These are phyloP conservation scores for Camelina neglecta DNA, from an alignment of 345 rosid genomes.

Conservation along the genomic window DNA sequence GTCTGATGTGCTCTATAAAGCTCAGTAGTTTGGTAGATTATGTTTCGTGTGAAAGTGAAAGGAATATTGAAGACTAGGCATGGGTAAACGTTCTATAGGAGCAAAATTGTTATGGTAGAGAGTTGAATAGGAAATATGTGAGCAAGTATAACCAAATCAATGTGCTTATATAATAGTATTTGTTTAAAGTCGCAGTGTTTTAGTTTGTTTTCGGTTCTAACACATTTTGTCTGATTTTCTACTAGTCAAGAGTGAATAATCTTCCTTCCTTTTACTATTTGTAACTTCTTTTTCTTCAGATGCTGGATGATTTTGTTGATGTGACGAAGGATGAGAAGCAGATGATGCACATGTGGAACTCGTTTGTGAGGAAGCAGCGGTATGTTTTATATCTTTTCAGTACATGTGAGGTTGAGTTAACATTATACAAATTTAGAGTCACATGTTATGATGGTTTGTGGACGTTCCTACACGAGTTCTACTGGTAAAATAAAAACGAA, in stretches of 20 bases:
- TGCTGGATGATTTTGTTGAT: constrained; percentile 99
- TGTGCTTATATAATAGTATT: background rate
- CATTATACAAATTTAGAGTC: constrained; percentile 15
- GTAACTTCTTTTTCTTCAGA: constrained; percentile 54
- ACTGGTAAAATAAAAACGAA: background rate
- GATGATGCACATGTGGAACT: constrained; percentile 99
- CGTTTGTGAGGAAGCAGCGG: constrained; percentile 97
- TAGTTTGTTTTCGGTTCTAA: constrained; percentile 20
- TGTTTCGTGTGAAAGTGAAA: constrained; percentile 1
- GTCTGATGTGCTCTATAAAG: constrained; percentile 22
- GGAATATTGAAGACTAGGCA: constrained; percentile 19
- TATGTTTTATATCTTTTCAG: constrained; percentile 41
- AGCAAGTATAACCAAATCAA: constrained; percentile 26
- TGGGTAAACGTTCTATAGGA: constrained; percentile 5
- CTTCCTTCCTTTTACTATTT: background rate
- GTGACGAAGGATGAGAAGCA: constrained; percentile 96
- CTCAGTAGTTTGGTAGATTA: constrained; percentile 28
- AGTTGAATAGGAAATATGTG: constrained; percentile 18
- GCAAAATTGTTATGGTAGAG: constrained; percentile 15
- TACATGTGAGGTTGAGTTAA: constrained; percentile 13
- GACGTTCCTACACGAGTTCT: constrained; percentile 1
- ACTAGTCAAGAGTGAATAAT: background rate
- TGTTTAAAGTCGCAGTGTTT: constrained; percentile 2
- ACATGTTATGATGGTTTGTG: constrained; percentile 14
- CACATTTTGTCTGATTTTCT: constrained; percentile 14